phyloP scores from a whole-genome alignment of 345 rosid species.

The Populus ilicifolia region DNA sequence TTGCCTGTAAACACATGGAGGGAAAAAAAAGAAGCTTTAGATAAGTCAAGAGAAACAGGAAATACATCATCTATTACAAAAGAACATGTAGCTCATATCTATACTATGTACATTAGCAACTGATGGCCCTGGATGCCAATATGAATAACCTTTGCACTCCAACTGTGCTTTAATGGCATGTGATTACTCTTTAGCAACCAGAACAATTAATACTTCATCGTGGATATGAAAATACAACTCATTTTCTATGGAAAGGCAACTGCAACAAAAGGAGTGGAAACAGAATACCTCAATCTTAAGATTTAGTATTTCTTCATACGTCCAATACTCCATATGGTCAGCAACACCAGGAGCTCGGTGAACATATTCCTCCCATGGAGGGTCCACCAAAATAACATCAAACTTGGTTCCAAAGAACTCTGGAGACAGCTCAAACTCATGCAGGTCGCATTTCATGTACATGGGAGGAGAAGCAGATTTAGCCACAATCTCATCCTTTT shows the following conservation, averaged over 20 bases:
- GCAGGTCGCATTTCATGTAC: conserved; percentile 81
- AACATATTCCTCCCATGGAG: conserved; percentile 99
- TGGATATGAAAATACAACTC: conserved; percentile 9
- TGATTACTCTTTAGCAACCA: background rate
- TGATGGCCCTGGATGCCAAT: background rate
- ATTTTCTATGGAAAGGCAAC: background rate
- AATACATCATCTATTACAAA: background rate
- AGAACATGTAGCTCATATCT: background rate
- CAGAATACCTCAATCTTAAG: conserved; percentile 83
- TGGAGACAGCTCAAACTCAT: conserved; percentile 79
- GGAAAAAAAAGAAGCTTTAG: background rate
- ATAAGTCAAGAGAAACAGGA: background rate
- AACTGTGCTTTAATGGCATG: background rate
- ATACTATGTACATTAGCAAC: background rate
- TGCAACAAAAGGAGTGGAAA: conserved; percentile 5
- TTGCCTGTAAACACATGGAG: conserved; percentile 48
- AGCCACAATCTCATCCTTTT: conserved; percentile 94
- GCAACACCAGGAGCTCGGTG: conserved; percentile 99
- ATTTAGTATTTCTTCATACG: conserved; percentile 86
- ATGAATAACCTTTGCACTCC: background rate
- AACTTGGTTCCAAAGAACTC: conserved; percentile 95
- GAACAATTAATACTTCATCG: background rate
- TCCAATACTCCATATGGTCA: conserved; percentile 97
- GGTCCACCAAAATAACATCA: conserved; percentile 96
- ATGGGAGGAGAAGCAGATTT: conserved; percentile 89